Evolutionary conservation across 306 rosid genomes (phyloP).

Genomic region (Gastrolobium bilobum): DNA sequence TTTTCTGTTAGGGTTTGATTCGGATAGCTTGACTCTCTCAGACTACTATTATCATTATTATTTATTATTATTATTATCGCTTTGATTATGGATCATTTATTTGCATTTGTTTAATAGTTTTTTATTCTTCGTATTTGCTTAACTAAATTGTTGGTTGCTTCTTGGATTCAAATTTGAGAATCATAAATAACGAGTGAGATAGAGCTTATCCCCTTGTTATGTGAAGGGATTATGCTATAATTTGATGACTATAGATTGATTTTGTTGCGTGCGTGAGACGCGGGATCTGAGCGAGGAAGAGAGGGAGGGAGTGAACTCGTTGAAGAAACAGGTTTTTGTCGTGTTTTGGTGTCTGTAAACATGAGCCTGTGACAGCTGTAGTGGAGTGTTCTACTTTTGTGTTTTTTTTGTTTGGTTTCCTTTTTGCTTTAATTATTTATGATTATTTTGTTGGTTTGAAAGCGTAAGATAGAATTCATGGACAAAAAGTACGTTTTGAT

Average conservation of each 20-base stretch:
- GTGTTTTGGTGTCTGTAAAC: constrained; percentile 11
- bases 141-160: neutral
- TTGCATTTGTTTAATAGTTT: neutral
- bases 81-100: neutral
- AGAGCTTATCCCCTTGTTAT: neutral
- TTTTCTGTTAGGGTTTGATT: constrained; percentile 20
- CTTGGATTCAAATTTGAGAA: neutral
- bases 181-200: neutral
- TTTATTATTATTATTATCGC: neutral
- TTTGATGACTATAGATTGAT: neutral
- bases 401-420: neutral
- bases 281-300: neutral
- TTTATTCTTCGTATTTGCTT: neutral
- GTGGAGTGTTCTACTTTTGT: neutral
- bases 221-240: neutral
- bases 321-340: constrained; percentile 34
- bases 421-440: neutral
- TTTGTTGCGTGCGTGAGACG: neutral
- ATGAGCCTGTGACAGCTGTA: neutral
- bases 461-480: neutral
- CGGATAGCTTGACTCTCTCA: neutral
- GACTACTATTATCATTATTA: neutral
- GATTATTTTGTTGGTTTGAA: neutral
- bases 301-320: neutral
- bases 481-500: neutral